phyloP scores from a whole-genome alignment of 2,329 filamentous ascomycete genomes.

The Colletotrichum trifolii region DNA sequence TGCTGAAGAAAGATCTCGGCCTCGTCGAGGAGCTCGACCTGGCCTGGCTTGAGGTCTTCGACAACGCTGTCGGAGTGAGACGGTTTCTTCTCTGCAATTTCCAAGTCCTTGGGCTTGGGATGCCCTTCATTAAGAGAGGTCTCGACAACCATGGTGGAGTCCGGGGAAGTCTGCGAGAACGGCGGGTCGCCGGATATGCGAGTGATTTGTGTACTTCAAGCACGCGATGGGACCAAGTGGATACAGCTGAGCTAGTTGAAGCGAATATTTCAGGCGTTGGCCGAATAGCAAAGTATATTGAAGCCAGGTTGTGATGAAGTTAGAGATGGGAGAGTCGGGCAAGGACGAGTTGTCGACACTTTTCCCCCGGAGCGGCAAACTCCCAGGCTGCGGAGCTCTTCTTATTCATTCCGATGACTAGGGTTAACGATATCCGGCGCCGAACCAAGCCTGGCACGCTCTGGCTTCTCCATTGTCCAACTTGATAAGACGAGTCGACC shows the following conservation, averaged over 20 bases:
- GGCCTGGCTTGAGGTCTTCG: slow-evolving; percentile 17
- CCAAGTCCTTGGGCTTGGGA: slow-evolving; percentile 16
- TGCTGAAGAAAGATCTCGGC: slow-evolving; percentile 60
- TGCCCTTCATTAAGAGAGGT: slow-evolving; percentile 14
- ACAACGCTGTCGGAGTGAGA: slow-evolving; percentile 8
- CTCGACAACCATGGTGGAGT: slow-evolving; percentile 27
- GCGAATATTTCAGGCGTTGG: not conserved
- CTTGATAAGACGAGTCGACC: slow-evolving; percentile 3
- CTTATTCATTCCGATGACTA: slow-evolving; percentile 16
- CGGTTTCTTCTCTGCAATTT: slow-evolving; percentile 26
- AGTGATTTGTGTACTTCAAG: not conserved
- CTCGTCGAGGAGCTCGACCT: slow-evolving; percentile 53
- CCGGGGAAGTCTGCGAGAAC: slow-evolving; percentile 9
- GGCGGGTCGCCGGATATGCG: slow-evolving; percentile 4
- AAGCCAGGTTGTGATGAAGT: not conserved
- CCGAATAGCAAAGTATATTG: not conserved
- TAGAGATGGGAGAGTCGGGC: not conserved
- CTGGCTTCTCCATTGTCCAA: not conserved
- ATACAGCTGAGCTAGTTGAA: slow-evolving; percentile 1
- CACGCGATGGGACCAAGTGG: slow-evolving; percentile 13
- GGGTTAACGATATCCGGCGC: slow-evolving; percentile 9
- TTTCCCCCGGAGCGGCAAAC: slow-evolving; percentile 9
- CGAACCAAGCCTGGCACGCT: not conserved
- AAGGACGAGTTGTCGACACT: slow-evolving; percentile 18
- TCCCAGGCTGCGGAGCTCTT: slow-evolving; percentile 2